Evolutionary conservation across 805 yeast species (phyloP), one percentile per base, ranked within the genome.

Genomic region (Kluyveromyces lactis): DNA sequence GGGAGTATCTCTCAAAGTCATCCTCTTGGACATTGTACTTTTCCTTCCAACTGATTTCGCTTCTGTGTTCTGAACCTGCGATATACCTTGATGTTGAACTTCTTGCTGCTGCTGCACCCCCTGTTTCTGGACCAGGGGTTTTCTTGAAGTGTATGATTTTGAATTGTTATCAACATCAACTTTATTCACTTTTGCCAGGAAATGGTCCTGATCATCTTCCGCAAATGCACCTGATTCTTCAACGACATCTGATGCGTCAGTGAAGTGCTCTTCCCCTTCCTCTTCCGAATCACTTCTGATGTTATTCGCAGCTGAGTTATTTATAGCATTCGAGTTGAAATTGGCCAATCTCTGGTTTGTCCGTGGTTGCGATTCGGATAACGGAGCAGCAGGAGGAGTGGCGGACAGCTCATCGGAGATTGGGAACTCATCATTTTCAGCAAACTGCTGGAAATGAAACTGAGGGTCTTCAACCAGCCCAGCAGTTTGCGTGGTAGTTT

Each of bases 401-500:
- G 24, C 8, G 24, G 24, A 21, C 8, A 21, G 8, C 24, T 21
- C 24, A 9, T 21, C 24, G 8, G 6, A 9, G 8, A 21, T 6
- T 9, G 24, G 9, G 24, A 21, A 21, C 9, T 21, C 27, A 10
- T 34, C 37, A 27, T 43, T 43, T 4, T 36, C 34, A 8, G 44
- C 50, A 38, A 56, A 57, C 33, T 55, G 57, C 36, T 58, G 52
- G 31, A 60, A 61, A 39, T 58, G 60, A 10, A 44, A 41, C 21
- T 61, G 54, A n/a, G 55, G 43, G 10, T 50, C 61, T 46, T 44
- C 43, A 30, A 42, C 44, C 38, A 42, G 50, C 42, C 29, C 45
- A 48, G 56, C 40, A 50, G 69, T 53, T 36, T 69, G 64, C 1
- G 69, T 64, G 1, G 74, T 72, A 5, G 72, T 72, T 44, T 69